Base-by-base conservation (phyloP, 805 yeast species). In the Yarrowia keelungensis region DNA sequence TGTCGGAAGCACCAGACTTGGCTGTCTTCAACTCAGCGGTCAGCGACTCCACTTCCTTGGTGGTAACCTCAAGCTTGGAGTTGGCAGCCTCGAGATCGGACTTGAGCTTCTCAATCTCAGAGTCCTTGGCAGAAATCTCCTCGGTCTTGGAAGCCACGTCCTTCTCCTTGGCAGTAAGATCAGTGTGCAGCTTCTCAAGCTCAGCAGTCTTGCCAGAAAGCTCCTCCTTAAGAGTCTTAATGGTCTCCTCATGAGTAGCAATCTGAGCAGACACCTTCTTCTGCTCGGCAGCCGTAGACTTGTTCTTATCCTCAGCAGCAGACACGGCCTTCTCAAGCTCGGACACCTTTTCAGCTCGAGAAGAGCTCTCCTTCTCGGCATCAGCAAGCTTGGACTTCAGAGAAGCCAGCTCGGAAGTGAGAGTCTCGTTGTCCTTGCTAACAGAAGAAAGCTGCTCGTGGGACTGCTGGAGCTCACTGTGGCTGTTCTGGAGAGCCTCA, bases 91-190 rank as follows among this genome's bases (percentile, higher is more conserved):
- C 69, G n/a, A 73, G 46, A 11, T 73, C 71, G 8, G 71, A 26
- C 38, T 71, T 71, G 50, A 76, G 73, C 7, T 76, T 80, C 70
- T 86, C 89, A 15, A 86, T 73, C 9, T 70, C 72, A 15, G 79
- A 76, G 9, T 85, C 80, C 72, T 81, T 83, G 39, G 81, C 83
- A 11, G 59, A n/a, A 5, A 67, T 26, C 26, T 39, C 68, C 42
- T 67, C 39, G 22, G 46, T 32, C 69, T 45, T 67, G 35, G 50
- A 12, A 15, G 49, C n/a, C 46, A 68, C 12, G 2, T 47, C 69
- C 45, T 64, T 45, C 32, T 39, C 65, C 51, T 26, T 45, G 38
- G 36, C 8, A 2, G 45, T 54, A 15, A 51, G 41, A 35, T 35
- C 35, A 12, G 42, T 9, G 47, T 58, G 46, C 43, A 51, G 26